Percentiles rank a stretch among this genome's conserved stretches.
Evolutionary conservation across 352 stramenopile genomes (phyloP).

Genomic region (Bremia lactucae): DNA sequence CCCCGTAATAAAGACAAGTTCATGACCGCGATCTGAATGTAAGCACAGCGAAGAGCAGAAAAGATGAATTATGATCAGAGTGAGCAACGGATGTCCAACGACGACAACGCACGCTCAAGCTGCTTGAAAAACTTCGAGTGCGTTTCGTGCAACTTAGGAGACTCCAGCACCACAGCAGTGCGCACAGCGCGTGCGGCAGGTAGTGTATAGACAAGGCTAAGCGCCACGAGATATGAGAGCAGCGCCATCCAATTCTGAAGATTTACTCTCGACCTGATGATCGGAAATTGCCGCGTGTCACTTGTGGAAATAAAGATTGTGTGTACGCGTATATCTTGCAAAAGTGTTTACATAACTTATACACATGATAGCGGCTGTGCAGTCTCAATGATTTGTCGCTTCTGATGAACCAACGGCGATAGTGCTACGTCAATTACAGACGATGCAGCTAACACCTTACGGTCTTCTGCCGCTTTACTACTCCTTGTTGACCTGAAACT

Average conservation of each 20-base stretch:
- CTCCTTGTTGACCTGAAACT: no score
- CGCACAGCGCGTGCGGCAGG: constrained; percentile 25
- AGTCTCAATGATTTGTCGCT: no score
- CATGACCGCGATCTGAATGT: constrained; percentile 45
- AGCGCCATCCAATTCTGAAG: constrained; percentile 9
- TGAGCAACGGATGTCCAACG: not conserved
- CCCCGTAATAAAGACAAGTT: constrained; percentile 45
- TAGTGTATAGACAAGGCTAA: constrained; percentile 14
- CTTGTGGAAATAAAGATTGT: no score
- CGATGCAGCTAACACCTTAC: no score
- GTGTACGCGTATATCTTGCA: no score
- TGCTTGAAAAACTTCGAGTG: constrained; percentile 72
- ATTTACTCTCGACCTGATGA: constrained; percentile 1
- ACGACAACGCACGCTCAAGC: constrained; percentile 30
- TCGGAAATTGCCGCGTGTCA: constrained; percentile 16
- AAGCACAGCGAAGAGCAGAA: not conserved
- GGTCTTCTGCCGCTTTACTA: no score
- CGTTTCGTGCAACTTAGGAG: constrained; percentile 39
- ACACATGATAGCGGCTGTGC: no score
- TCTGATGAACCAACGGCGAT: no score
- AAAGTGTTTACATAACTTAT: no score
- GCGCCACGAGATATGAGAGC: constrained; percentile 6
- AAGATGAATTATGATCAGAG: not conserved
- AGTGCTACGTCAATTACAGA: no score
- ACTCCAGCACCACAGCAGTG: constrained; percentile 64